A percentile compares a stretch with the other conserved stretches of the same genome.
These are phyloP conservation scores for Puccinia coronata DNA, from an alignment of 1,284 basidiomycete species.

Conservation along the genomic window DNA sequence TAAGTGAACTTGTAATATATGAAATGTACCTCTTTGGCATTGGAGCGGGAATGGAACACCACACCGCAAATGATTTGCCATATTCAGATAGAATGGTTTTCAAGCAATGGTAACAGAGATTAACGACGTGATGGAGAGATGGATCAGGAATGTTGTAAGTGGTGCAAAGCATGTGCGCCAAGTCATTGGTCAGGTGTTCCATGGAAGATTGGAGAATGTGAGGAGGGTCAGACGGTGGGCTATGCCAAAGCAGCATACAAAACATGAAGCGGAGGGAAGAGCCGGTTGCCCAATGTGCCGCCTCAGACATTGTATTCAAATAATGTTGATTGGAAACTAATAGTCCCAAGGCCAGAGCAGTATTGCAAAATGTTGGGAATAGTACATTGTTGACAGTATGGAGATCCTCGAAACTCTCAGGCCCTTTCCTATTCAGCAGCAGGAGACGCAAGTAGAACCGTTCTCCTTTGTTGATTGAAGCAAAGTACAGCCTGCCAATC, in stretches of 20 bases:
- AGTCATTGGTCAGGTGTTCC: too few relatives aligned
- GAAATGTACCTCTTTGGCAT: too few relatives aligned
- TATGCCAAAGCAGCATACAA: not conserved
- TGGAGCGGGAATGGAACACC: too few relatives aligned
- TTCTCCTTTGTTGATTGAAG: not conserved
- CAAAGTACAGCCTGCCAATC: not conserved
- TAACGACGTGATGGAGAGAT: too few relatives aligned
- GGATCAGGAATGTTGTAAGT: too few relatives aligned
- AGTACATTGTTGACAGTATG: not conserved
- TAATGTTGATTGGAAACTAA: constrained; percentile 3
- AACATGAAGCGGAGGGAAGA: not conserved
- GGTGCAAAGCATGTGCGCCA: too few relatives aligned
- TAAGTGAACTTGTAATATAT: too few relatives aligned
- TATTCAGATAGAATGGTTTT: too few relatives aligned
- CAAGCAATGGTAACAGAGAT: too few relatives aligned
- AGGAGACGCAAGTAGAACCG: constrained; percentile 1
- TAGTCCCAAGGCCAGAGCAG: not conserved
- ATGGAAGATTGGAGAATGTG: too few relatives aligned
- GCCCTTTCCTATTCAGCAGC: not conserved
- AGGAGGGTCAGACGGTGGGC: not conserved
- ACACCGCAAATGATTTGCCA: too few relatives aligned
- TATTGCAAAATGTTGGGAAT: not conserved
- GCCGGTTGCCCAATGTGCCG: not conserved
- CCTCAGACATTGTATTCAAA: not conserved
- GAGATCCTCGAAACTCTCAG: constrained; percentile 3